Conservation (phyloP, 208 protist genomes). For the Leishmania tarentolae region DNA sequence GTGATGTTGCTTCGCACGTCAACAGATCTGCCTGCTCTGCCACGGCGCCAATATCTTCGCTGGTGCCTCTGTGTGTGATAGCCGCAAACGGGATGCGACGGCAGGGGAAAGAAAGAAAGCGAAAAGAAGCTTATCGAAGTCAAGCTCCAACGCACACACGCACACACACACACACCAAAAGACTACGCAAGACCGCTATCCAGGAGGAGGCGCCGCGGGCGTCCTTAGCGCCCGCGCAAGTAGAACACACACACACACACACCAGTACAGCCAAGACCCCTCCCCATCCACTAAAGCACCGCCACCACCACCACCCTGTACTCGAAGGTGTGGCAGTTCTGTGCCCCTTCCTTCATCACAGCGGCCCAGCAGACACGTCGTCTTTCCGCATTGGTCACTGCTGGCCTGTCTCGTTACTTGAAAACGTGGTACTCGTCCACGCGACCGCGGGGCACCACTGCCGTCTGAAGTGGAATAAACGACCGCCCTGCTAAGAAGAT, state of each 20-base stretch:
- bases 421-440: slow-evolving; percentile 92
- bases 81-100: not conserved
- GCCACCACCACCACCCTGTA: not conserved
- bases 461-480: slow-evolving; percentile 88
- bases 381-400: not conserved
- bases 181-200: not conserved
- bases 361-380: not conserved
- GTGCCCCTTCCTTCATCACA: not conserved
- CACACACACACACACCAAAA: not conserved
- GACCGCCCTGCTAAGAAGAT: slow-evolving; percentile 84
- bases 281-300: not conserved
- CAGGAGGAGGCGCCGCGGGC: not conserved
- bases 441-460: slow-evolving; percentile 86
- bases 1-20: not conserved
- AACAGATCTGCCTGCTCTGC: not conserved
- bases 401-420: slow-evolving; percentile 45
- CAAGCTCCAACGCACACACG: not conserved
- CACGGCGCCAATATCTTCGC: not conserved
- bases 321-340: not conserved
- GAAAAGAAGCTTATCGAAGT: not conserved
- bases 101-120: not conserved
- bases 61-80: not conserved
- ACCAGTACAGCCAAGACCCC: not conserved
- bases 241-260: not conserved
- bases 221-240: not conserved